A percentile compares a stretch with the other conserved stretches of the same genome.
Conservation (phyloP, 768 basidiomycete species). For the Naganishia randhawae region DNA sequence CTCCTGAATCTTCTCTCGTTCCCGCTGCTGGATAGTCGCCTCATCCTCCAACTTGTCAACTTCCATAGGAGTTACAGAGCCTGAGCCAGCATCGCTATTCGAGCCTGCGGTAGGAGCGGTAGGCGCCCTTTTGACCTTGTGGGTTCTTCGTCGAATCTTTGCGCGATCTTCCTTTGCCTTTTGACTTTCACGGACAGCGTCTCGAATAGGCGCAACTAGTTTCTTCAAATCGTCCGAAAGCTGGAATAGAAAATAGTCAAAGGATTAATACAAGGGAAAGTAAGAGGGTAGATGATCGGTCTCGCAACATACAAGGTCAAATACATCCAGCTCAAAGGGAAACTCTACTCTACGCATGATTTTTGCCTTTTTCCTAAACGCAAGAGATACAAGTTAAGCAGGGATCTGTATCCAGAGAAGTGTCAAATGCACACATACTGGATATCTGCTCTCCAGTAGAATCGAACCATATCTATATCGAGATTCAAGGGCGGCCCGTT, state of each 20-base stretch:
- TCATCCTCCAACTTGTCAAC: constrained; percentile 52
- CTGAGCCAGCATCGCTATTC: constrained; percentile 28
- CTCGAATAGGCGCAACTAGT: constrained; percentile 67
- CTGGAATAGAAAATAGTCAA: constrained; percentile 24
- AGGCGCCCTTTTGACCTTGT: constrained; percentile 18
- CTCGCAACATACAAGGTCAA: constrained; percentile 59
- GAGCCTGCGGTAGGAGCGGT: constrained; percentile 35
- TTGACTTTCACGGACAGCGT: constrained; percentile 72
- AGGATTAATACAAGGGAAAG: not conserved
- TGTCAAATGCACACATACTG: constrained; percentile 25
- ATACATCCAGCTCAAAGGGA: constrained; percentile 76
- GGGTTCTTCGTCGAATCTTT: constrained; percentile 51
- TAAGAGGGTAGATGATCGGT: not conserved
- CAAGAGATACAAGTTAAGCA: not conserved
- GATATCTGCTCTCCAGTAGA: constrained; percentile 89
- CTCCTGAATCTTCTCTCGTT: constrained; percentile 62
- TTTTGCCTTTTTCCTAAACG: constrained; percentile 67
- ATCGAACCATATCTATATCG: constrained; percentile 66
- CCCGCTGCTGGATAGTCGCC: constrained; percentile 61
- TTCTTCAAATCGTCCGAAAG: constrained; percentile 70
- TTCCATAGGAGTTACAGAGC: constrained; percentile 21
- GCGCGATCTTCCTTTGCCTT: constrained; percentile 77
- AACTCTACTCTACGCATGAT: constrained; percentile 96
- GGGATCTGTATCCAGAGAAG: constrained; percentile 19
- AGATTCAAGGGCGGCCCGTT: not conserved